Percentiles rank a stretch among this genome's conserved stretches.
These are phyloP conservation scores for Phialemonium atrogriseum DNA, from an alignment of 2,329 filamentous ascomycete species.

Conservation along the genomic window DNA sequence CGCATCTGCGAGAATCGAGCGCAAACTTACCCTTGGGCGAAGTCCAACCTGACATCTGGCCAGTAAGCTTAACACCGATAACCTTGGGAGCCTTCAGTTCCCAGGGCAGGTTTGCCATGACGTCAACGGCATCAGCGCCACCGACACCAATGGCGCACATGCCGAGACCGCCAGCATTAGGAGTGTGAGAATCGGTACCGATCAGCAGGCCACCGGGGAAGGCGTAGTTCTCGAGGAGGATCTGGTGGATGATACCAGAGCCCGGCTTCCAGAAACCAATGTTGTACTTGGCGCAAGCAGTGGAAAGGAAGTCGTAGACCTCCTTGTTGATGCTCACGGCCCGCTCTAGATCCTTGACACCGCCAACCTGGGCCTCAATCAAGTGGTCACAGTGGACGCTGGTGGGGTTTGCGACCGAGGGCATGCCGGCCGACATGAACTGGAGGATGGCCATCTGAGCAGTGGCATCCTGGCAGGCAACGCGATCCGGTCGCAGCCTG, in stretches of 20 bases:
- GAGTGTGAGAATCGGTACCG: constrained; percentile 95
- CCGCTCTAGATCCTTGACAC: constrained; percentile 84
- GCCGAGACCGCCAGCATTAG: constrained; percentile 35
- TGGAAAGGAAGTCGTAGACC: constrained; percentile 94
- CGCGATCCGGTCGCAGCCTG: constrained; percentile 92
- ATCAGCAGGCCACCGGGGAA: constrained; percentile 98
- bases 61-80: constrained; percentile 93
- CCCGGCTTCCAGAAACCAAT: constrained; percentile 99
- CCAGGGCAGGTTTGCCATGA: constrained; percentile 96
- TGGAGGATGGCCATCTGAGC: constrained; percentile 99
- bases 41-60: constrained; percentile 83
- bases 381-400: constrained; percentile 99
- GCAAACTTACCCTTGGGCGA: constrained; percentile 69
- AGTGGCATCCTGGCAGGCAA: constrained; percentile 98
- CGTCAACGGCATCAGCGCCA: constrained; percentile 76
- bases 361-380: constrained; percentile 94
- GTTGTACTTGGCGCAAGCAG: constrained; percentile 97
- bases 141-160: constrained; percentile 4
- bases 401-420: constrained; percentile 83
- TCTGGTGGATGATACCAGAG: constrained; percentile 99
- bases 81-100: constrained; percentile 97
- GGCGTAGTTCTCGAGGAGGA: constrained; percentile 96
- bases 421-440: constrained; percentile 99
- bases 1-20: constrained; percentile 1
- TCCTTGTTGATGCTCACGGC: constrained; percentile 96